Evolutionary conservation across 257 asterid genomes (phyloP), one percentile per base, ranked within the genome.

Genomic region (Henckelia pumila): DNA sequence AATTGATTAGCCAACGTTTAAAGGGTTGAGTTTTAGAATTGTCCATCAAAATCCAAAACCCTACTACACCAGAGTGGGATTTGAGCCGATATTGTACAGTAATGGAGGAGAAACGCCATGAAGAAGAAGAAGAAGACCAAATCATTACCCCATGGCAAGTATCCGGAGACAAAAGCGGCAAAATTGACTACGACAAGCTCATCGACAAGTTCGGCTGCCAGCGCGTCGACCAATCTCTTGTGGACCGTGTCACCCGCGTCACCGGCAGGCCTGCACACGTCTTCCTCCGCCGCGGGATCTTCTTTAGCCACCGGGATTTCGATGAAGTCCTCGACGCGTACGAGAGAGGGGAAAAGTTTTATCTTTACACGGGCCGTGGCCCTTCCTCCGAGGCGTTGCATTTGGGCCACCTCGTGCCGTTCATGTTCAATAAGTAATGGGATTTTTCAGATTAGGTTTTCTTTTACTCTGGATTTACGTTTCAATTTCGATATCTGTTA

Each of bases 331-430:
- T 94, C 33, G 96, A 91, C 61, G 83, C 85, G 16, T 91, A 85
- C 67, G 97, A 88, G 67, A 85, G 72, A 47, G 99, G 99, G 7
- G 91, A 91, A 13, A 94, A 85, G 77, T 94, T 94, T 23, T 94
- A 91, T 72, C 79, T 94, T 22, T 94, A 94, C 67, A 94, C 99
- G 0, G 97, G 99, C 22, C 89, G 99, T 6, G 99, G 99, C 19
- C 96, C 99, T 20, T 94, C 99, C 3, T 94, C 99, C 1, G 99
- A 94, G 80, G 86, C 99, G 16, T 68, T 94, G 85, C 99, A 94
- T 81, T 84, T 94, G 80, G 99, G 99, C 13, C 99, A 94, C 81
- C 88, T 94, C 17, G 76, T 94, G 49, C 99, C 99, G 2, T 94
- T 94, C 62, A 86, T 94, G 99, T 94, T 94, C 78, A 94, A 97